A percentile compares a stretch with the other conserved stretches of the same genome.
Evolutionary conservation across 2,329 filamentous ascomycete genomes (phyloP).

Genomic region (Xylariales sp.): DNA sequence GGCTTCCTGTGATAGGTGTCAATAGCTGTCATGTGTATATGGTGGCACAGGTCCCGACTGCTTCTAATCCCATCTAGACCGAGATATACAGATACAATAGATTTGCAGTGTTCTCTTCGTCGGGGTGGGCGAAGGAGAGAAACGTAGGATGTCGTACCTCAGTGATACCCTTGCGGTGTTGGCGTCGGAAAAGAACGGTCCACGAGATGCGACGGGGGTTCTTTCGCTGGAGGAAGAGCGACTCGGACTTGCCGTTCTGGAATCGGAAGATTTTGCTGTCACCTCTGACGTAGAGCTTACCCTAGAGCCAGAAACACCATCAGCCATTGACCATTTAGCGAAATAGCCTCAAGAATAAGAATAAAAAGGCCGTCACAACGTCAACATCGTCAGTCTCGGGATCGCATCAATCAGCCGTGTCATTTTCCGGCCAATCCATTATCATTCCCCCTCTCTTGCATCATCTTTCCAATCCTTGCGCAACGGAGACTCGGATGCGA

Average conservation of each 20-base stretch:
- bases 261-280: conserved; percentile 99
- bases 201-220: conserved; percentile 99
- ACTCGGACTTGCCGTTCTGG: conserved; percentile 99
- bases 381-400: conserved; percentile 17
- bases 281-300: conserved; percentile 99
- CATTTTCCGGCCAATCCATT: not conserved
- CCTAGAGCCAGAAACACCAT: conserved; percentile 63
- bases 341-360: not conserved
- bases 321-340: conserved; percentile 18
- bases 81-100: too few relatives aligned
- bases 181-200: conserved; percentile 97
- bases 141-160: conserved; percentile 76
- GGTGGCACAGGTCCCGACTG: not conserved
- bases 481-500: conserved; percentile 40
- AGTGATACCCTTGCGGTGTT: conserved; percentile 99
- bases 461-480: conserved; percentile 7
- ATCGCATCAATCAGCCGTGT: conserved; percentile 21
- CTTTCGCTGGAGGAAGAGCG: conserved; percentile 99
- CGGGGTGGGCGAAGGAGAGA: not conserved
- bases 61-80: not conserved
- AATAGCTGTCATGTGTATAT: conserved; percentile 45
- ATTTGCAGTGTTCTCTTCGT: not conserved
- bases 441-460: not conserved
- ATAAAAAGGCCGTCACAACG: conserved; percentile 16
- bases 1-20: conserved; percentile 80